A percentile compares a stretch with the other conserved stretches of the same genome.
These are phyloP conservation scores for Fusarium irregulare DNA, from an alignment of 2,329 filamentous ascomycete species.

Conservation along the genomic window DNA sequence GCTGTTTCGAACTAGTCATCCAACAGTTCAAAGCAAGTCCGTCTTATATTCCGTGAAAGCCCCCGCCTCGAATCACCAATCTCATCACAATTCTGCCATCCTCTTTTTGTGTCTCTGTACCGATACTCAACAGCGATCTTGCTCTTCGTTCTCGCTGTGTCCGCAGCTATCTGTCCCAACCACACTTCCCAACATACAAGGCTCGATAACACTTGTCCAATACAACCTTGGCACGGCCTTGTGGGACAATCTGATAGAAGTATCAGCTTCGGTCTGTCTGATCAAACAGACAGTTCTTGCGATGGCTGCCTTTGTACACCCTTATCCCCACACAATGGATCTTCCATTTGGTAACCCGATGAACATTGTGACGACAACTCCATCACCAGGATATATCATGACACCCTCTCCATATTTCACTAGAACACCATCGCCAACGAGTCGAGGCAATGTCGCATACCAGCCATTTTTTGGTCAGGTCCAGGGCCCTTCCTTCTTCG, in stretches of 20 bases:
- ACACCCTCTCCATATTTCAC: constrained; percentile 39
- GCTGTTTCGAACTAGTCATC: constrained; percentile 7
- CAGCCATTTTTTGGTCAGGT: constrained; percentile 36
- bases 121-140: not conserved
- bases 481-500: constrained; percentile 42
- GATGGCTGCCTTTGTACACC: constrained; percentile 38
- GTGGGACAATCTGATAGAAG: not conserved
- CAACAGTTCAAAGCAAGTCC: constrained; percentile 2
- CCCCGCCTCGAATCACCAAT: not conserved
- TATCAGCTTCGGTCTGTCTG: constrained; percentile 10
- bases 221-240: not conserved
- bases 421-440: constrained; percentile 37
- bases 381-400: constrained; percentile 35
- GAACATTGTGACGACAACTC: constrained; percentile 27
- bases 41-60: constrained; percentile 27
- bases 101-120: not conserved
- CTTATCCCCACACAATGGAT: constrained; percentile 36
- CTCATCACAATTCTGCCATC: not conserved
- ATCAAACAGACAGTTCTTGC: not conserved
- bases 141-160: not conserved
- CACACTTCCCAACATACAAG: too few relatives aligned
- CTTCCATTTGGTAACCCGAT: constrained; percentile 27
- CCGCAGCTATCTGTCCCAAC: not conserved
- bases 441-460: constrained; percentile 31
- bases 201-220: not conserved